These are phyloP conservation scores for Suhomyces faveliae DNA, from an alignment of 805 yeast genomes.

Conservation along the genomic window DNA sequence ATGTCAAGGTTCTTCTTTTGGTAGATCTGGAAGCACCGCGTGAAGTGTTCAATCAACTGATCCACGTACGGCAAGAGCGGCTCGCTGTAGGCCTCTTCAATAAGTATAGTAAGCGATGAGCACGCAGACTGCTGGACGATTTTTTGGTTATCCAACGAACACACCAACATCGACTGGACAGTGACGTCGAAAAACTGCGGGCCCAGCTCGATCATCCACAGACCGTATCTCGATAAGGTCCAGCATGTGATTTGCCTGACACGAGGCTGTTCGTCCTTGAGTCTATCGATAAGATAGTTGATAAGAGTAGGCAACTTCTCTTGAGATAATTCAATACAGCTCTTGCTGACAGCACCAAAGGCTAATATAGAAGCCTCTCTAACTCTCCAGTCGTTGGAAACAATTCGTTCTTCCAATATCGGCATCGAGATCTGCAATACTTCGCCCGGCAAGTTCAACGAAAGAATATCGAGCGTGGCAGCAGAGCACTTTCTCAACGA, in stretches of 20 bases:
- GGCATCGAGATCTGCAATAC: slow-evolving; percentile 74
- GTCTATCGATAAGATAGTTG: slow-evolving; percentile 79
- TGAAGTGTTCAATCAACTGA: slow-evolving; percentile 67
- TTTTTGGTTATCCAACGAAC: slow-evolving; percentile 80
- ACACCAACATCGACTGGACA: slow-evolving; percentile 67
- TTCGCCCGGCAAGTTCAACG: slow-evolving; percentile 63
- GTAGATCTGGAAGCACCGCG: slow-evolving; percentile 70
- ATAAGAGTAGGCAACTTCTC: slow-evolving; percentile 76
- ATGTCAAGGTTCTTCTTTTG: slow-evolving; percentile 79
- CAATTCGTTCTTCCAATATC: slow-evolving; percentile 65
- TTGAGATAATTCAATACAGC: slow-evolving; percentile 70
- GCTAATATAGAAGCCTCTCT: slow-evolving; percentile 94
- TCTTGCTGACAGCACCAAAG: slow-evolving; percentile 91
- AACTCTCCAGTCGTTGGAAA: slow-evolving; percentile 76
- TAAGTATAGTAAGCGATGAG: slow-evolving; percentile 77
- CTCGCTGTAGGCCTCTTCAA: slow-evolving; percentile 69
- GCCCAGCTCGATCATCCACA: slow-evolving; percentile 76
- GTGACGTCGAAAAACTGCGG: slow-evolving; percentile 73
- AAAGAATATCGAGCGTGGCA: slow-evolving; percentile 81
- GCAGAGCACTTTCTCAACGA: slow-evolving; percentile 91
- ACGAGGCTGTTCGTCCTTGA: slow-evolving; percentile 73
- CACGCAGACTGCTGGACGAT: slow-evolving; percentile 96
- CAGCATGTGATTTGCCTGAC: slow-evolving; percentile 94
- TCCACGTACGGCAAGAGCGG: slow-evolving; percentile 62
- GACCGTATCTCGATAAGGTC: slow-evolving; percentile 84